Conservation (phyloP, 1,284 basidiomycete species). For the Rhodotorula sp. region DNA sequence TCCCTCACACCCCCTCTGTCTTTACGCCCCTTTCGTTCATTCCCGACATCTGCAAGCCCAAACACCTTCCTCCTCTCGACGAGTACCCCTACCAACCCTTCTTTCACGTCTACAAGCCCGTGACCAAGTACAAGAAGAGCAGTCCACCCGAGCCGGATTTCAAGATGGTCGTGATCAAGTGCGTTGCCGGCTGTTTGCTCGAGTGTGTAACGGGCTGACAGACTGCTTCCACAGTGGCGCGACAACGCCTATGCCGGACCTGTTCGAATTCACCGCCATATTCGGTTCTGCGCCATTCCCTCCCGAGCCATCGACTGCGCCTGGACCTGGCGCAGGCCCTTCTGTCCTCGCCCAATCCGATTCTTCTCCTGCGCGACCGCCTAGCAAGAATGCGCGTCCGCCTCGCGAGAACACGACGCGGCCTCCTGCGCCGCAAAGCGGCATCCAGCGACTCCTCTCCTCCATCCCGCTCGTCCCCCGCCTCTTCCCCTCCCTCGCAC, state of each 20-base stretch:
- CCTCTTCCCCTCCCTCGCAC: slow-evolving; percentile 15
- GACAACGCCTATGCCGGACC: slow-evolving; percentile 68
- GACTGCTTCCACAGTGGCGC: slow-evolving; percentile 57
- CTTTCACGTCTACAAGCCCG: slow-evolving; percentile 90
- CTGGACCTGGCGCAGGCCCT: slow-evolving; percentile 16
- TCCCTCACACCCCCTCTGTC: slow-evolving; percentile 35
- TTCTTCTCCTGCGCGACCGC: too few species aligned
- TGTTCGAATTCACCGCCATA: slow-evolving; percentile 64
- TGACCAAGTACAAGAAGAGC: slow-evolving; percentile 76
- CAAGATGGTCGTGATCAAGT: slow-evolving; percentile 74
- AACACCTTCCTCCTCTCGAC: slow-evolving; percentile 16
- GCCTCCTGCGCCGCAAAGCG: background rate
- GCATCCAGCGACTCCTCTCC: background rate
- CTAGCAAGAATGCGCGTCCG: too few species aligned
- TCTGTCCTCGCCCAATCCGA: background rate
- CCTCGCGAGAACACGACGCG: background rate
- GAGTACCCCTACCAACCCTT: slow-evolving; percentile 75
- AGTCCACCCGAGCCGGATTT: slow-evolving; percentile 81
- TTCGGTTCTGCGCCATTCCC: slow-evolving; percentile 60
- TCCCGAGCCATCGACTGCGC: background rate
- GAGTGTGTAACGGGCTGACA: background rate
- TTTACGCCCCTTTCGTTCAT: slow-evolving; percentile 41
- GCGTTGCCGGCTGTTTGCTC: background rate
- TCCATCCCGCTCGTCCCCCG: slow-evolving; percentile 11
- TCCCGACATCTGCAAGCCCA: background rate